Conservation (phyloP, 345 rosid species). For the Eucalyptus tenuipes region DNA sequence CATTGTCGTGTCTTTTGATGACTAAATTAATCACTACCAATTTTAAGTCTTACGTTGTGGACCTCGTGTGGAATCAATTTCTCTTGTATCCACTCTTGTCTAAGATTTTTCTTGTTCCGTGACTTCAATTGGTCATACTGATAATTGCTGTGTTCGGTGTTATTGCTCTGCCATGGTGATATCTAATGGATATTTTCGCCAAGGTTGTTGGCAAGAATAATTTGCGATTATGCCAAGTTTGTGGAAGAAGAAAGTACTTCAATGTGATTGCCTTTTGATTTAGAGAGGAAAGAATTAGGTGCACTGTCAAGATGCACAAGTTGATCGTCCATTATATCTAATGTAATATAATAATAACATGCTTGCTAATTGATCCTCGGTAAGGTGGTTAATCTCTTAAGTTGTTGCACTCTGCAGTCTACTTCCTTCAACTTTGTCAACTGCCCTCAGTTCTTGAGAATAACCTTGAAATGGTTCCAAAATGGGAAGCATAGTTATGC, state of each 20-base stretch:
- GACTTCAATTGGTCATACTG: neutral
- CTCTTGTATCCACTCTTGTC: neutral
- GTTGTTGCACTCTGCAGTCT: neutral
- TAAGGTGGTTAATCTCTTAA: neutral
- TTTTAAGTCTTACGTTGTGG: neutral
- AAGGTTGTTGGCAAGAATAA: neutral
- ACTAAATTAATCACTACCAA: neutral
- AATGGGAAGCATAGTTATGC: too few species aligned
- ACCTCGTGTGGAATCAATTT: neutral
- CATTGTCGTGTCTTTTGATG: neutral
- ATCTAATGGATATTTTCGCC: neutral
- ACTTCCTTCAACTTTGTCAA: neutral
- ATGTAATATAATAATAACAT: neutral
- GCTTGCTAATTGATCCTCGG: neutral
- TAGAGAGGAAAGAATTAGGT: neutral
- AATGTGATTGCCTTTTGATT: conserved; percentile 41
- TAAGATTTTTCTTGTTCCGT: neutral
- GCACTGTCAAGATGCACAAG: neutral
- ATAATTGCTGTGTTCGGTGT: neutral
- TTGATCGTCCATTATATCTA: neutral
- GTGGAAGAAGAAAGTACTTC: conserved; percentile 1
- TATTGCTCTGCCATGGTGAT: neutral
- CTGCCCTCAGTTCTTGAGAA: too few species aligned
- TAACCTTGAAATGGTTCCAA: too few species aligned
- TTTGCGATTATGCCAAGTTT: neutral